Conservation (phyloP, 2,329 filamentous ascomycete genomes). For the Colletotrichum sp. region DNA sequence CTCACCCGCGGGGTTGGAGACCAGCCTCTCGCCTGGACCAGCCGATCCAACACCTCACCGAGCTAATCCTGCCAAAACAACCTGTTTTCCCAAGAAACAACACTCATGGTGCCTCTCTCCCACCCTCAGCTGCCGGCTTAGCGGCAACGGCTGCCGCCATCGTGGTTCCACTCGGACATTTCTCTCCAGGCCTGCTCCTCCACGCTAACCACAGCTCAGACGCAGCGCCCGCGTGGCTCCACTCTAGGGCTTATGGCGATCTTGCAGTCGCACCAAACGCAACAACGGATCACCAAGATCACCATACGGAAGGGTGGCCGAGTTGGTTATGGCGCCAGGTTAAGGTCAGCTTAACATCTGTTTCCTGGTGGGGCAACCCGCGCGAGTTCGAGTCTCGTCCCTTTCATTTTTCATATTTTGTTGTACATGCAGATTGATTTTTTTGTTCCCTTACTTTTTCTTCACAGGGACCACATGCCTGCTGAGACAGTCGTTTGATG, state of each 20-base stretch:
- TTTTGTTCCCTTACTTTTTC: neutral
- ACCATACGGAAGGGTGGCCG: slow-evolving; percentile 14
- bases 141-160: neutral
- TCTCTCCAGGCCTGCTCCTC: neutral
- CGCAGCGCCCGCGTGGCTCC: neutral
- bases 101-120: neutral
- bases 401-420: slow-evolving; percentile 9
- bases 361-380: slow-evolving; percentile 22
- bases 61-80: neutral
- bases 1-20: neutral
- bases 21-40: neutral
- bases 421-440: neutral
- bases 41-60: neutral
- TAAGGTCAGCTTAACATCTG: slow-evolving; percentile 21
- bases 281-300: neutral
- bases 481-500: neutral
- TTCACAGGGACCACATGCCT: neutral
- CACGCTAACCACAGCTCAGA: neutral
- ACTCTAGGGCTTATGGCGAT: neutral
- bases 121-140: neutral
- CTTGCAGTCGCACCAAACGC: neutral
- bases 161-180: neutral
- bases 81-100: neutral
- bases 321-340: slow-evolving; percentile 23
- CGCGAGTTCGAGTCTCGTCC: slow-evolving; percentile 22